Base-by-base conservation (phyloP, 2,329 filamentous ascomycete species). In the Microsporum ferrugineum region DNA sequence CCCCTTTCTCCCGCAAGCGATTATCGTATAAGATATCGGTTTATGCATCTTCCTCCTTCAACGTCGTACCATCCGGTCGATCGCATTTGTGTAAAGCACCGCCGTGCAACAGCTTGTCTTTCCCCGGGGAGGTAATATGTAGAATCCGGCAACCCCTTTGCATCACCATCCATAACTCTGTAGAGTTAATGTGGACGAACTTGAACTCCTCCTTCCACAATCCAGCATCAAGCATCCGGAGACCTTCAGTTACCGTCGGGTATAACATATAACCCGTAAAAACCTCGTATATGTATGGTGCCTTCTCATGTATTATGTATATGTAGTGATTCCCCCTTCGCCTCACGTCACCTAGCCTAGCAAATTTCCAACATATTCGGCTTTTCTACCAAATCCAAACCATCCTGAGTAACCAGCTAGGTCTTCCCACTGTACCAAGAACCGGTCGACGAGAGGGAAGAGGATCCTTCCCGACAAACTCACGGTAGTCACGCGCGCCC, bases 391-490 rank as follows among this genome's bases (percentile, higher is more conserved):
- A 67, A 72, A 71, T 33, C 61, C 62, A 67, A 72, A 71, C 74
- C 73, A 76, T 29, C 73, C 71, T 47, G 65, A 69, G 59, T 71
- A 76, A 4, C 74, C 75, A 1, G 82, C 83, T 47, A 94, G 77
- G 60, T 78, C 75, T 62, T 83, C 79, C 80, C 92, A 94, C 77
- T 96, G 91, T 61, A 95, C 90, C 59, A 95, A 72, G 68, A 95
- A 88, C 57, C 86, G 77, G 73, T 95, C 89, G 56, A 88, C 88
- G 45, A 95, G 77, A 65, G 78, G 76, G 62, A 87, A 75, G 61
- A 99, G 77, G 41, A 97, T 76, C 70, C 84, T 86, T 0, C 92
- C 94, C 41, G 89, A 95, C 62, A 96, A 73, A 75, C 92, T 97
- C 65, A 97, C 75, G 10, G 83, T 86, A 65, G 82, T 86, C 14